These are phyloP conservation scores for Fusarium sp. DNA, from an alignment of 2,329 filamentous ascomycete species.

Conservation along the genomic window DNA sequence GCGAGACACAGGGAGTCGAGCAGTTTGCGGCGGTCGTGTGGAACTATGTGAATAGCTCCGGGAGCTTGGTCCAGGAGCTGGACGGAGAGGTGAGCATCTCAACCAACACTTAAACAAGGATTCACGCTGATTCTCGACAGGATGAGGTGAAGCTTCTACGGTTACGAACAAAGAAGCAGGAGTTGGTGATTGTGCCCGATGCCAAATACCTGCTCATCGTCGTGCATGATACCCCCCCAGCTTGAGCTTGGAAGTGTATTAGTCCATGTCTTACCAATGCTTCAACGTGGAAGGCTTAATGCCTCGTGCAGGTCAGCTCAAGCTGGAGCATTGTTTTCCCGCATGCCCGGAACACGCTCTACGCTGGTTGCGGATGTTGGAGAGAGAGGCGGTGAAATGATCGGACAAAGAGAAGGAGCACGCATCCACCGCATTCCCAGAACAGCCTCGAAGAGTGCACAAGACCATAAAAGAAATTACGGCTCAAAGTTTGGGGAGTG, in stretches of 20 bases:
- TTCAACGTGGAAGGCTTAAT: constrained; percentile 14
- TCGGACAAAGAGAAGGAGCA: constrained; percentile 20
- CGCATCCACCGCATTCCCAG: constrained; percentile 17
- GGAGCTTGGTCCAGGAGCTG: constrained; percentile 73
- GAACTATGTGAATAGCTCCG: constrained; percentile 74
- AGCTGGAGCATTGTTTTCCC: constrained; percentile 12
- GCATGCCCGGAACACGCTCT: constrained; percentile 7
- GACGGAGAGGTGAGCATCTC: constrained; percentile 67
- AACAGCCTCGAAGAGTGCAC: constrained; percentile 21
- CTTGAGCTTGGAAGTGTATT: constrained; percentile 51
- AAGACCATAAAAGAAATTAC: constrained; percentile 23
- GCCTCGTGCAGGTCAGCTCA: constrained; percentile 21
- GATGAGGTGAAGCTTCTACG: constrained; percentile 80
- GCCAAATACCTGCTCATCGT: constrained; percentile 79
- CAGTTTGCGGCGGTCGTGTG: constrained; percentile 79
- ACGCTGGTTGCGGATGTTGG: constrained; percentile 15
- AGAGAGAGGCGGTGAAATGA: constrained; percentile 19
- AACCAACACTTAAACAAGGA: constrained; percentile 6
- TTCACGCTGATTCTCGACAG: constrained; percentile 50
- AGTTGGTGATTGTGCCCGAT: constrained; percentile 84
- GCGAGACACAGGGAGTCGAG: constrained; percentile 67
- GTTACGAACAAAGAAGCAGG: constrained; percentile 82
- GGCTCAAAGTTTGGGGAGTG: constrained; percentile 8
- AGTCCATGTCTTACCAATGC: constrained; percentile 28
- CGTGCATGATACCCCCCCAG: constrained; percentile 80